These are phyloP conservation scores for Talaromyces thailandensis DNA, from an alignment of 495 filamentous ascomycete species.

Conservation along the genomic window DNA sequence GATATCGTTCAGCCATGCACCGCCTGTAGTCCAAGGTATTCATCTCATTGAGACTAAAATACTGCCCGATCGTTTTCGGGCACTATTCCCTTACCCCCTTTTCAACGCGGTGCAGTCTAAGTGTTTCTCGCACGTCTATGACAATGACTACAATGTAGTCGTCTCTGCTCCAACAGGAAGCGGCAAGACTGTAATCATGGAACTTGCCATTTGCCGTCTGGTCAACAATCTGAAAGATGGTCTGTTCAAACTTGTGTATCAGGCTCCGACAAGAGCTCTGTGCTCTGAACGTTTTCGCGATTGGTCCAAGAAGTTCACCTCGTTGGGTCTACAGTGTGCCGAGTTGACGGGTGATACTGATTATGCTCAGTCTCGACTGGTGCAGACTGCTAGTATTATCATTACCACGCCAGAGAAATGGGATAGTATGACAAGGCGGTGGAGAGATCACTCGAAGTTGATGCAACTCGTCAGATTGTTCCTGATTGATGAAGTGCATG, in stretches of 20 bases:
- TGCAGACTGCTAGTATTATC: slow-evolving; percentile 81
- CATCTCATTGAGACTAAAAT: slow-evolving; percentile 61
- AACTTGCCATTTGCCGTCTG: slow-evolving; percentile 83
- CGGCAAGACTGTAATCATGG: slow-evolving; percentile 86
- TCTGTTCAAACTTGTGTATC: slow-evolving; percentile 88
- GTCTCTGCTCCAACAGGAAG: slow-evolving; percentile 87
- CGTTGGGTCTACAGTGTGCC: slow-evolving; percentile 65
- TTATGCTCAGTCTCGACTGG: slow-evolving; percentile 56
- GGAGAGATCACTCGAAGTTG: slow-evolving; percentile 80
- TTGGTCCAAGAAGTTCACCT: slow-evolving; percentile 77
- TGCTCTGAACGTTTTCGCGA: slow-evolving; percentile 77
- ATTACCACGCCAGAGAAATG: slow-evolving; percentile 98
- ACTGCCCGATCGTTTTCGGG: slow-evolving; percentile 68
- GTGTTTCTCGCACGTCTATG: slow-evolving; percentile 67
- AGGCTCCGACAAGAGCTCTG: slow-evolving; percentile 88
- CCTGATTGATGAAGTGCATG: slow-evolving; percentile 94
- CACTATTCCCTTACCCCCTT: slow-evolving; percentile 68
- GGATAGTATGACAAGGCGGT: slow-evolving; percentile 95
- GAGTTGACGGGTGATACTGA: slow-evolving; percentile 93
- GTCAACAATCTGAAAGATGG: slow-evolving; percentile 51
- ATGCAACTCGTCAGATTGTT: slow-evolving; percentile 84
- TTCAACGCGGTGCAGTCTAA: slow-evolving; percentile 94
- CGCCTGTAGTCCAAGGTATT: slow-evolving; percentile 56
- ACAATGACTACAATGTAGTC: slow-evolving; percentile 73
- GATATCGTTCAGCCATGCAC: slow-evolving; percentile 21